Conservation (phyloP, 768 basidiomycete genomes). For the Pleurotus djamor region DNA sequence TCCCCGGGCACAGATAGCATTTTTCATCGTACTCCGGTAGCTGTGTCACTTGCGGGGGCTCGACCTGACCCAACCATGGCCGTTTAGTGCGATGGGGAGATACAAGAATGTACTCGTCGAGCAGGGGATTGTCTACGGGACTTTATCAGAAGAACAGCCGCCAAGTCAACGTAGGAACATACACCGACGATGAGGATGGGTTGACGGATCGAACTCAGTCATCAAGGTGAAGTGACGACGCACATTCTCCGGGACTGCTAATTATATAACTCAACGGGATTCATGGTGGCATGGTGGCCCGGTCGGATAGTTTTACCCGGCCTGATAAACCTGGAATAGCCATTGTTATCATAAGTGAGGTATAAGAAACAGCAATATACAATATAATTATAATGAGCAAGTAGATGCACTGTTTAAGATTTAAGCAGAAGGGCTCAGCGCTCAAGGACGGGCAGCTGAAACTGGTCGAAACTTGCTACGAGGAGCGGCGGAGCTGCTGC, state of each 20-base stretch:
- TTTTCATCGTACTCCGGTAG: conserved; percentile 65
- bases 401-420: no score
- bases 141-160: conserved; percentile 2
- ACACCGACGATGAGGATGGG: conserved; percentile 74
- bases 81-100: conserved; percentile 90
- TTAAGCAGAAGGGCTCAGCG: no score
- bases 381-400: background rate
- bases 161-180: conserved; percentile 20
- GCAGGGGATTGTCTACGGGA: conserved; percentile 76
- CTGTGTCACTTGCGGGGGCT: conserved; percentile 49
- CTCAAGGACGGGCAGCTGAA: background rate
- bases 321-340: no score
- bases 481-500: background rate
- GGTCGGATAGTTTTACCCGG: background rate
- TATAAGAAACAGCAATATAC: background rate
- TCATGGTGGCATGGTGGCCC: background rate
- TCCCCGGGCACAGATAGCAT: conserved; percentile 91
- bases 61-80: conserved; percentile 89
- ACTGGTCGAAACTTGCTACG: background rate
- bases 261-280: background rate
- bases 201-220: conserved; percentile 53
- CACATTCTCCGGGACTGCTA: background rate
- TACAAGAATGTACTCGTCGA: conserved; percentile 73
- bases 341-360: background rate
- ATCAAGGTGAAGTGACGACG: conserved; percentile 12